Percentiles rank a stretch among this genome's conserved stretches.
These are phyloP conservation scores for Penicillium sp. DNA, from an alignment of 2,329 filamentous ascomycete species.

Conservation along the genomic window DNA sequence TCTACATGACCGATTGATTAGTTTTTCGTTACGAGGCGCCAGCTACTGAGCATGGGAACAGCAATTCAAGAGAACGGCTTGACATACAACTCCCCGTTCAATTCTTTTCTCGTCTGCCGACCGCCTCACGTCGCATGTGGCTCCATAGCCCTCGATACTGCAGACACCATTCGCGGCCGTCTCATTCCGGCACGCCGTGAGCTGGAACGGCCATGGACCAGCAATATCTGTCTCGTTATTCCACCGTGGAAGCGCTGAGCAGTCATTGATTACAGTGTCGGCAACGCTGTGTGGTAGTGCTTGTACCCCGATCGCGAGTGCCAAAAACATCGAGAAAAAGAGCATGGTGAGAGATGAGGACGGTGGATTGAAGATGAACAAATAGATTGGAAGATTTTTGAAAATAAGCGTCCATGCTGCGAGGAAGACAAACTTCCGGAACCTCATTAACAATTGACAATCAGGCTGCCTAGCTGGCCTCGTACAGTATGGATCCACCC, in stretches of 20 bases:
- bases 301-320: neutral
- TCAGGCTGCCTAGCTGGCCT: neutral
- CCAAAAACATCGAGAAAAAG: neutral
- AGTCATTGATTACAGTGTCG: slow-evolving; percentile 4
- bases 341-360: neutral
- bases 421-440: neutral
- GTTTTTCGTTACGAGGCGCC: no score
- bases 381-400: neutral
- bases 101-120: slow-evolving; percentile 7
- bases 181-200: slow-evolving; percentile 11
- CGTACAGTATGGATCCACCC: neutral
- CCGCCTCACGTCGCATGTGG: slow-evolving; percentile 13
- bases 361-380: neutral
- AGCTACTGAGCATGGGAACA: no score
- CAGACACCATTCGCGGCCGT: neutral
- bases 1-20: slow-evolving; percentile 3
- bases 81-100: slow-evolving; percentile 13
- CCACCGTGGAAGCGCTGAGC: slow-evolving; percentile 12
- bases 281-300: slow-evolving; percentile 5
- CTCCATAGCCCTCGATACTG: slow-evolving; percentile 11
- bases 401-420: neutral
- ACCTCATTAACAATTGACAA: neutral
- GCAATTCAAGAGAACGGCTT: neutral
- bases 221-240: slow-evolving; percentile 15
- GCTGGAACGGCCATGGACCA: slow-evolving; percentile 16